phyloP scores from a whole-genome alignment of 1,139 yeast species.

The Blastobotrys ciferrii region DNA sequence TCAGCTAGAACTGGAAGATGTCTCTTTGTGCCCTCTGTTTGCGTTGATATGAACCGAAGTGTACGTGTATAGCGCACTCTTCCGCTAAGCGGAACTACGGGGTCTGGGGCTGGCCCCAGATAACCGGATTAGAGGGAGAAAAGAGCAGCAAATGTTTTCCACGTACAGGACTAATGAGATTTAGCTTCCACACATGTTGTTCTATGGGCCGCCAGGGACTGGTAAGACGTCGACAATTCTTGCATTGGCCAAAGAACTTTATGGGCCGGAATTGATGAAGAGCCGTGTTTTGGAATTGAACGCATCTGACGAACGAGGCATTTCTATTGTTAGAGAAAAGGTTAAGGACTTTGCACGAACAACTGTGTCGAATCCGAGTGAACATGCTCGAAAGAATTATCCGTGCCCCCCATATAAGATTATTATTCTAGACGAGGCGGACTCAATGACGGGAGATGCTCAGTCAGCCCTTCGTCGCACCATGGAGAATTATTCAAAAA shows the following conservation, averaged over 20 bases:
- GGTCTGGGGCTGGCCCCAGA: too few species aligned
- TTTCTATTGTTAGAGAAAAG: conserved; percentile 80
- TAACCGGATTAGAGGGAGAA: neutral
- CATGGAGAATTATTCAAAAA: conserved; percentile 90
- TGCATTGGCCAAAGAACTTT: conserved; percentile 85
- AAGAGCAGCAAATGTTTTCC: neutral
- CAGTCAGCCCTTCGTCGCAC: conserved; percentile 94
- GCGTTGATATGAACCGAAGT: neutral
- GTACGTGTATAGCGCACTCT: neutral
- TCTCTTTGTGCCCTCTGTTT: neutral
- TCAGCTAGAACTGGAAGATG: too few species aligned
- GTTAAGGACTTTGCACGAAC: conserved; percentile 84
- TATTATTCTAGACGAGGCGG: conserved; percentile 67
- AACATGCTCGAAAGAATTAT: conserved; percentile 63
- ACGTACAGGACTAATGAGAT: conserved; percentile 7
- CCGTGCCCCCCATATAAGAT: conserved; percentile 56
- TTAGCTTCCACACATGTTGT: conserved; percentile 48
- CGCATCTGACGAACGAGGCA: conserved; percentile 85
- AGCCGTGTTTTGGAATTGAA: conserved; percentile 91
- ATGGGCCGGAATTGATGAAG: conserved; percentile 79
- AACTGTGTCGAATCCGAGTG: conserved; percentile 76
- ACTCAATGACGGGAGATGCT: conserved; percentile 98
- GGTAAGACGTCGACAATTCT: conserved; percentile 93
- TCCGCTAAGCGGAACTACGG: too few species aligned
- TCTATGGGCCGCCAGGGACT: conserved; percentile 97